Conservation (phyloP, 345 rosid genomes). For the Dipteronia sinensis region DNA sequence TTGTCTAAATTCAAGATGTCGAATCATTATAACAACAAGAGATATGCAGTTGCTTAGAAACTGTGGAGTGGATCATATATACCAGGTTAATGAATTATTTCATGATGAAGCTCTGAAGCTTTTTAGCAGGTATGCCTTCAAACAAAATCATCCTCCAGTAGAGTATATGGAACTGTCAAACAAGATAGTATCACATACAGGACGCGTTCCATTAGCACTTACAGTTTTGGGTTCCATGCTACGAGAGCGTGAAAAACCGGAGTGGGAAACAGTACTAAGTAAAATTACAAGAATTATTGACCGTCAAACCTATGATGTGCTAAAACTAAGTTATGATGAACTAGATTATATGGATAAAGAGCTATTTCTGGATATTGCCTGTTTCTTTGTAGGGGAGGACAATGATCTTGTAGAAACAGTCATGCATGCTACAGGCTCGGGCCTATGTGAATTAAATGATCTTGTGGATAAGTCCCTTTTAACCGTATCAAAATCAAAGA, state of each 20-base stretch:
- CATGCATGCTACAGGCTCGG: slow-evolving; percentile 30
- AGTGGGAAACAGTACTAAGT: slow-evolving; percentile 32
- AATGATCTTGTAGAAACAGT: slow-evolving; percentile 24
- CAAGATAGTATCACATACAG: not conserved
- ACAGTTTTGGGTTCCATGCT: not conserved
- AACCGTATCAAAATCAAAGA: slow-evolving; percentile 8
- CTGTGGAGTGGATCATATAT: too few species aligned
- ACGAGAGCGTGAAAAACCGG: not conserved
- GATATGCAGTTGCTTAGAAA: too few species aligned
- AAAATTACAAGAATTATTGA: slow-evolving; percentile 26
- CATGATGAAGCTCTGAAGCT: too few species aligned
- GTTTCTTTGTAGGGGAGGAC: slow-evolving; percentile 26
- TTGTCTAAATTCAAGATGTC: too few species aligned
- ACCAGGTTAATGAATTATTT: too few species aligned
- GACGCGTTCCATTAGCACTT: slow-evolving; percentile 13
- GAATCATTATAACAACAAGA: too few species aligned
- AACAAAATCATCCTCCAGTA: not conserved
- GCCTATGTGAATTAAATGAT: slow-evolving; percentile 27
- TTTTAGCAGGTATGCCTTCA: not conserved
- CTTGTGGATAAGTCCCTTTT: slow-evolving; percentile 38
- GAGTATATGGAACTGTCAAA: not conserved
- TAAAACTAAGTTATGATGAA: slow-evolving; percentile 43
- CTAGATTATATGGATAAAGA: slow-evolving; percentile 28
- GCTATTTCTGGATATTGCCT: slow-evolving; percentile 40
- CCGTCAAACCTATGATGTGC: slow-evolving; percentile 21